These are phyloP conservation scores for Aspergillus bridgeri DNA, from an alignment of 495 filamentous ascomycete genomes.

Conservation along the genomic window DNA sequence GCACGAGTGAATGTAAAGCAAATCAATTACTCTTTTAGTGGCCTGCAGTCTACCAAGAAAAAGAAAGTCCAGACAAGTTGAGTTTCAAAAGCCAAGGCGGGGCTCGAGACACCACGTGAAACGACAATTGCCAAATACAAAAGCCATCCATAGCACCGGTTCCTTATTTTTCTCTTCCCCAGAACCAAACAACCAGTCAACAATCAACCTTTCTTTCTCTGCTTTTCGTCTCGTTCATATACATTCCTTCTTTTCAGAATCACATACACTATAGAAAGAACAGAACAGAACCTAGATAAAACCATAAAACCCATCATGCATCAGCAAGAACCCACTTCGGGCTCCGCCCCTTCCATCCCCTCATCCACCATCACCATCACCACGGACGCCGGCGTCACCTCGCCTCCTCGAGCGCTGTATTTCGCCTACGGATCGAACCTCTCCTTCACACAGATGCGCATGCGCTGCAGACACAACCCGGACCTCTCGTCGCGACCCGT, in stretches of 20 bases:
- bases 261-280: no score
- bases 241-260: no score
- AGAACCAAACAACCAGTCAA: no score
- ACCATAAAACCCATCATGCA: not conserved
- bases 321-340: not conserved
- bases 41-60: no score
- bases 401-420: conserved; percentile 44
- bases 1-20: no score
- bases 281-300: not conserved
- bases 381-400: conserved; percentile 22
- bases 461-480: conserved; percentile 55
- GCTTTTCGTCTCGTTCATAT: no score
- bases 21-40: no score
- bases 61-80: no score
- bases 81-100: not conserved
- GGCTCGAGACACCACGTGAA: not conserved
- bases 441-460: conserved; percentile 61
- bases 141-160: no score
- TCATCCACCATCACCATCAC: conserved; percentile 11
- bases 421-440: conserved; percentile 76
- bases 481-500: conserved; percentile 47
- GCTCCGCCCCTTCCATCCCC: not conserved
- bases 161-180: no score
- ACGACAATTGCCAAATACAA: not conserved
- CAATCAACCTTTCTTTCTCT: no score